Percentiles rank a stretch among this genome's conserved stretches.
Conservation (phyloP, 202 grass and related monocot species). For the Schoenoplectus tabernaemontani region DNA sequence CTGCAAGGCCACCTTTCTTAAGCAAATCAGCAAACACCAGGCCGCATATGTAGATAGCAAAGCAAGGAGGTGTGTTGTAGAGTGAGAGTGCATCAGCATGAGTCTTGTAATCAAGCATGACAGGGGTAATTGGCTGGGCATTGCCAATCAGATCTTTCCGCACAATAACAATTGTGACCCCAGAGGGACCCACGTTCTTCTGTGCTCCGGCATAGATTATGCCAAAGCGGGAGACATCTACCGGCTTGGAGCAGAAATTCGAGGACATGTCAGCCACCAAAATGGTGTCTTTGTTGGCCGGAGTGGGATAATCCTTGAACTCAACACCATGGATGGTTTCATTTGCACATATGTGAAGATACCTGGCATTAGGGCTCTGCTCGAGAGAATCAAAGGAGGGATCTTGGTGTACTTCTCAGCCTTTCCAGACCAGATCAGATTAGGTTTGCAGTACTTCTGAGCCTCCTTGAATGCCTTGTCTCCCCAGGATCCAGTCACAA, state of each 20-base stretch:
- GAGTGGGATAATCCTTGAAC: conserved; percentile 91
- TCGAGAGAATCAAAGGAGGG: conserved; percentile 40
- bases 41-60: conserved; percentile 81
- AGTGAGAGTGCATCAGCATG: conserved; percentile 79
- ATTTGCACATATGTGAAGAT: conserved; percentile 97
- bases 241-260: conserved; percentile 99
- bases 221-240: conserved; percentile 79
- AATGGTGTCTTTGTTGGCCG: conserved; percentile 39
- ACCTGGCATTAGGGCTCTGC: conserved; percentile 65
- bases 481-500: conserved; percentile 87
- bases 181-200: conserved; percentile 91
- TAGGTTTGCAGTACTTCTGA: conserved; percentile 64
- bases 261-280: conserved; percentile 99
- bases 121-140: conserved; percentile 68
- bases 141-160: conserved; percentile 79
- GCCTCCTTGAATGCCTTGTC: conserved; percentile 99
- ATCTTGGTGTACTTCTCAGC: conserved; percentile 78
- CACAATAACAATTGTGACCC: conserved; percentile 81
- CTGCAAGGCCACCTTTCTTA: conserved; percentile 64
- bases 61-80: conserved; percentile 98
- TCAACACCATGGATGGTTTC: conserved; percentile 98
- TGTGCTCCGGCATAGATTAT: conserved; percentile 96
- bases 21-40: conserved; percentile 91
- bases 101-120: conserved; percentile 96
- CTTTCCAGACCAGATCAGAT: conserved; percentile 80